Conservation (phyloP, 371 early-diverging fungal species). For the Mucor piriformis region DNA sequence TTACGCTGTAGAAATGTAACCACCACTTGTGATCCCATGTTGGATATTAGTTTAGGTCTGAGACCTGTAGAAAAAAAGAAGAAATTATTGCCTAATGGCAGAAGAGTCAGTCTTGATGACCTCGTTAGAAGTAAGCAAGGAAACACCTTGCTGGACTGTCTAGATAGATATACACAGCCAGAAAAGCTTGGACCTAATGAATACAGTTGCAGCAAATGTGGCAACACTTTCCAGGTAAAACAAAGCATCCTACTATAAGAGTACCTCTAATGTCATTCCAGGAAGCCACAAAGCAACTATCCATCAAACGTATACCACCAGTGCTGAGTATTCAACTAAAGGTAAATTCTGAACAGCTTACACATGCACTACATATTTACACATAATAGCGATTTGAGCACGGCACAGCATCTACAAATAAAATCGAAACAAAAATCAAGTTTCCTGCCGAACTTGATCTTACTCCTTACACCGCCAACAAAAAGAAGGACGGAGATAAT, state of each 20-base stretch:
- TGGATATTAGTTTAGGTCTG: conserved; percentile 91
- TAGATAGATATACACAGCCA: conserved; percentile 75
- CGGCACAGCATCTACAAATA: conserved; percentile 62
- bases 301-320: conserved; percentile 83
- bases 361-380: too few species aligned
- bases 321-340: conserved; percentile 91
- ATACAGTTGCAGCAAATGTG: conserved; percentile 78
- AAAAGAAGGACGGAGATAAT: conserved; percentile 49
- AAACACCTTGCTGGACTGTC: conserved; percentile 55
- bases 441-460: conserved; percentile 91
- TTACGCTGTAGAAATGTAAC: conserved; percentile 80
- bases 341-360: too few species aligned
- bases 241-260: background rate
- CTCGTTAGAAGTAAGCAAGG: conserved; percentile 25
- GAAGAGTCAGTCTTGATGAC: conserved; percentile 17
- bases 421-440: conserved; percentile 86
- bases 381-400: conserved; percentile 93
- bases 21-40: conserved; percentile 82
- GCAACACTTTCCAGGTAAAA: conserved; percentile 55
- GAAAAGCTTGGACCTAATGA: conserved; percentile 72
- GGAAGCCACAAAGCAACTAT: conserved; percentile 87
- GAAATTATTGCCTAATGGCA: conserved; percentile 12
- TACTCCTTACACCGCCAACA: conserved; percentile 81
- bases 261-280: too few species aligned
- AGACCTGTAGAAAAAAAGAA: conserved; percentile 53